Evolutionary conservation across 352 stramenopile genomes (phyloP).

Genomic region (Globisporangium nodosum): DNA sequence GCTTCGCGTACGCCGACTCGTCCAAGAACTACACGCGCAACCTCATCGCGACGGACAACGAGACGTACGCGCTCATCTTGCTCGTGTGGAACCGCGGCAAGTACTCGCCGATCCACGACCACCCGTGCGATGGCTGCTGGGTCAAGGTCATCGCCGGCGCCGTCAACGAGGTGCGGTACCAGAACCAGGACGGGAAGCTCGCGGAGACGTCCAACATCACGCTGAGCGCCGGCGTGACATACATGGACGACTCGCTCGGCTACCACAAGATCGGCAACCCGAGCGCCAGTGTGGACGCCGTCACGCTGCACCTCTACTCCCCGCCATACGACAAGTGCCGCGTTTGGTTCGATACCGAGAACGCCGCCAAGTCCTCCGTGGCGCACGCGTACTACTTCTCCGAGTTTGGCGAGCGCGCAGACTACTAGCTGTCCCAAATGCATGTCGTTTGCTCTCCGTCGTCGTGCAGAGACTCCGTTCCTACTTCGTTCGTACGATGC

Average conservation of each 20-base stretch:
- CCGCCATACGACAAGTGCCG: slow-evolving; percentile 77
- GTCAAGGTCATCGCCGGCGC: slow-evolving; percentile 62
- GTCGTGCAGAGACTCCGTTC: not conserved
- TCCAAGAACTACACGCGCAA: slow-evolving; percentile 89
- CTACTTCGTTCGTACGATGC: too few relatives aligned
- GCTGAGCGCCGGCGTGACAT: slow-evolving; percentile 28
- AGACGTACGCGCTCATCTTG: slow-evolving; percentile 90
- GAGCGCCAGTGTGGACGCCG: slow-evolving; percentile 29
- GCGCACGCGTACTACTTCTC: slow-evolving; percentile 73
- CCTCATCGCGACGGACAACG: slow-evolving; percentile 83
- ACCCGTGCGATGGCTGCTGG: slow-evolving; percentile 85
- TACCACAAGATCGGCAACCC: slow-evolving; percentile 83
- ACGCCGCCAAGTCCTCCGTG: slow-evolving; percentile 50
- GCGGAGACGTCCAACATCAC: slow-evolving; percentile 25
- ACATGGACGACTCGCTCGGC: slow-evolving; percentile 70
- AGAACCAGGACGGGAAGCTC: slow-evolving; percentile 17
- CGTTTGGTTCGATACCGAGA: slow-evolving; percentile 63
- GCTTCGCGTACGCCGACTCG: slow-evolving; percentile 65
- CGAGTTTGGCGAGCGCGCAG: slow-evolving; percentile 56
- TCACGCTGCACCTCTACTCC: slow-evolving; percentile 83
- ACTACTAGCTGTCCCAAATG: slow-evolving; percentile 19
- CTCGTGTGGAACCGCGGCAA: slow-evolving; percentile 89
- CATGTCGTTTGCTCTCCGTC: not conserved
- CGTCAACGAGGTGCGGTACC: slow-evolving; percentile 72
- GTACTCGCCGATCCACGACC: slow-evolving; percentile 83